Base-by-base conservation (phyloP, 2,329 filamentous ascomycete genomes). In the Botrytis hyacinthi region DNA sequence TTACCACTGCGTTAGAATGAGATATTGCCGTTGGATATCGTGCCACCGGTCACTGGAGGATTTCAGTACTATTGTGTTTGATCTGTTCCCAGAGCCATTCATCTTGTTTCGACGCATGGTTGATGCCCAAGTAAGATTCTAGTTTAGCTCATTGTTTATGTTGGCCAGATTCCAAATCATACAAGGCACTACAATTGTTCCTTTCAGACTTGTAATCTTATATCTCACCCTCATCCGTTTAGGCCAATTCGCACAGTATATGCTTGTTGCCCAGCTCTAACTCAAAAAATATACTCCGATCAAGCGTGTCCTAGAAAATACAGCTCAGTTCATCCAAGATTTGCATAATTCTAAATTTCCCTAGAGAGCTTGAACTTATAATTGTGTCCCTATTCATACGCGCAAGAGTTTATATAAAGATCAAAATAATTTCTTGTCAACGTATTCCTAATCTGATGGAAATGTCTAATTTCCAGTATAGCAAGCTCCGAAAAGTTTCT, bases 1-100 rank as follows among this genome's bases (percentile, higher is more conserved):
- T 5, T 26, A 5, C 10, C 9, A 3, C 26, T 12, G 22, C 9
- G 9, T 51, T 51, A 4, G 2, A 6, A n/a, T 14, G 0, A 7
- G 0, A 51, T 26, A 5, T 5, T 12, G 4, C 10, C 7, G 26
- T 26, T n/a, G 5, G 26, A 12, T 12, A 8, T 51, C 26, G 22
- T 51, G 48, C 4, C 5, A 14, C n/a, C 14, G 26, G n/a, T 10
- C 26, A 51, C 22, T 51, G 2, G 26, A 14, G n/a, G 3, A 14
- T n/a, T n/a, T 9, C 10, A 14, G 22, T 4, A 12, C 10, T 22
- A n/a, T 51, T 51, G 6, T 14, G 3, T 3, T 9, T n/a, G 26
- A n/a, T 51, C 26, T 48, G 8, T 51, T 14, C 26, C 3, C 4
- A 51, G 10, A 51, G 10, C 26, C 4, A 26, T n/a, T n/a, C 22